Conservation (phyloP, 2,329 filamentous ascomycete genomes). For the Cladosporium sp. region DNA sequence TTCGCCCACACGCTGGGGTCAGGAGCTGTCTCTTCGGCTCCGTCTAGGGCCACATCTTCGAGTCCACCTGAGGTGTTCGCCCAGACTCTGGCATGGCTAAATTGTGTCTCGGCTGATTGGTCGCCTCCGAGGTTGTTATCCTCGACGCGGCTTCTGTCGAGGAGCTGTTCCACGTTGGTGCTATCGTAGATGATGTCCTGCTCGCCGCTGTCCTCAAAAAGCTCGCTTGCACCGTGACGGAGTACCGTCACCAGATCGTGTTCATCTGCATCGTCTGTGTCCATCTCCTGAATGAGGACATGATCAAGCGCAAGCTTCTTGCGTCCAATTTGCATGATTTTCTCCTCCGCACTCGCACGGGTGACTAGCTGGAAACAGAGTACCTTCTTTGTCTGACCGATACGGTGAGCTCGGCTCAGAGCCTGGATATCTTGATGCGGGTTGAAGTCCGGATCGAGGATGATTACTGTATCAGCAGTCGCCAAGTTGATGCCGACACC, state of each 20-base stretch:
- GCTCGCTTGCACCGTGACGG: conserved; percentile 74
- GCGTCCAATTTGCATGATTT: conserved; percentile 90
- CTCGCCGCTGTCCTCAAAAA: conserved; percentile 72
- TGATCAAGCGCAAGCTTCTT: conserved; percentile 96
- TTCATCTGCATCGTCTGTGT: conserved; percentile 69
- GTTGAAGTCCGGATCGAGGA: conserved; percentile 95
- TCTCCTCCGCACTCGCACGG: conserved; percentile 81
- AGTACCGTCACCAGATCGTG: conserved; percentile 83
- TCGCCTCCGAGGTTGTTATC: conserved; percentile 58
- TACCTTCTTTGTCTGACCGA: conserved; percentile 93
- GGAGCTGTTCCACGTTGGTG: conserved; percentile 74
- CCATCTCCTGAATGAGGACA: conserved; percentile 87
- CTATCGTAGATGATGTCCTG: conserved; percentile 75
- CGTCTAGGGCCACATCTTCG: conserved; percentile 36
- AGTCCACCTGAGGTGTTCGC: conserved; percentile 69
- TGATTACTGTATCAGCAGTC: conserved; percentile 95
- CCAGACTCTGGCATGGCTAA: conserved; percentile 89
- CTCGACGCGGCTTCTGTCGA: conserved; percentile 81
- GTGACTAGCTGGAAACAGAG: conserved; percentile 94
- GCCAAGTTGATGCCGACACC: conserved; percentile 97
- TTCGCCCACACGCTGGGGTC: conserved; percentile 78
- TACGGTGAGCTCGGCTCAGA: conserved; percentile 86
- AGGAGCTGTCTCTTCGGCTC: conserved; percentile 47
- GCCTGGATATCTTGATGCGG: conserved; percentile 97
- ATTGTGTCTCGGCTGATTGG: conserved; percentile 67